Base-by-base conservation (phyloP, 192 early-diverging fungal genomes). In the Linnemannia zychae region DNA sequence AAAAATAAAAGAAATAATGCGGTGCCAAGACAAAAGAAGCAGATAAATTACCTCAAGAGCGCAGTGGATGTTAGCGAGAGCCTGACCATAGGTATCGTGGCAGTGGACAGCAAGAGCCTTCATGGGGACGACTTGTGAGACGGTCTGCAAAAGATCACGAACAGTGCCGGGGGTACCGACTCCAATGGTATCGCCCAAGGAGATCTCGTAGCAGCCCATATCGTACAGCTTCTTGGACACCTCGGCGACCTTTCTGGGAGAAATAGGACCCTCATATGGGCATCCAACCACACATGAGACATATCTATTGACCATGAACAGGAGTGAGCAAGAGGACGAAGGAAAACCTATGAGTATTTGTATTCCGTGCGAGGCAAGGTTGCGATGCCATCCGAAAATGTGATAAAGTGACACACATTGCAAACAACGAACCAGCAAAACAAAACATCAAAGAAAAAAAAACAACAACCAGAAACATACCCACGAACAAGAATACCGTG, bases 21-120 rank as follows among this genome's bases (percentile, higher is more conserved):
- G 16, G 5, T 67, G 31, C 17, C 34, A 67, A 28, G 18, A 67
- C 50, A 74, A 34, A 16, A 20, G 18, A 18, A 49, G 22, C 22
- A n/a, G 11, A 20, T 4, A 60, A 37, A 67, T 17, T 76, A 92
- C 93, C 73, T 94, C 90, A 4, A 98, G 81, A 13, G 97, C 91
- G 37, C 94, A 93, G 12, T 93, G 89, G 71, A 98, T 98, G 76
- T 99, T 99, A 31, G 94, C 97, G 53, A 99, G 88, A 0, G 97
- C 98, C 87, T 97, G 97, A 7, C 98, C 98, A 87, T 98, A 99
- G 12, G 98, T 99, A 85, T 99, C 98, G 74, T 99, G 98, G 80
- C 97, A 98, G 71, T 99, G 98, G 4, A 97, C 95, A 18, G 97
- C 97, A 53, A 98, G 87, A 49, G 91, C 89, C 44, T 95, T 91